Evolutionary conservation across 1,139 yeast genomes (phyloP).

Genomic region (Suhomyces panamericanus): DNA sequence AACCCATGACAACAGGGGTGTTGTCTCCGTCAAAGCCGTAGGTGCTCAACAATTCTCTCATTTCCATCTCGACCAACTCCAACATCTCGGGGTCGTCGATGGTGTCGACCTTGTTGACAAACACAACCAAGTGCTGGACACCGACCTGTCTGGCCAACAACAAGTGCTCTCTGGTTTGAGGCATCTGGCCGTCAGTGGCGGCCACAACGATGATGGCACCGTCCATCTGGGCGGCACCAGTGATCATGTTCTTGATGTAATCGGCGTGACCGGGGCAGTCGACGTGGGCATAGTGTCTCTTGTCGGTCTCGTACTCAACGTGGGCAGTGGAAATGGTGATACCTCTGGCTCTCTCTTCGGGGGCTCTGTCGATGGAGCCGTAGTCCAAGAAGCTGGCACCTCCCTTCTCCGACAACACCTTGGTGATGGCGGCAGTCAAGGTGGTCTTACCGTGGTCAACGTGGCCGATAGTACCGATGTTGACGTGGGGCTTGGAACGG

Average conservation of each 20-base stretch:
- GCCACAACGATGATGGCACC: slow-evolving; percentile 99
- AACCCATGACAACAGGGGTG: slow-evolving; percentile 98
- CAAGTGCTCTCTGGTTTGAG: slow-evolving; percentile 98
- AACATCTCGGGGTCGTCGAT: slow-evolving; percentile 99
- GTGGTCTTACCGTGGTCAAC: slow-evolving; percentile 99
- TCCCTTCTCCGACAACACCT: slow-evolving; percentile 83
- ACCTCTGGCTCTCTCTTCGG: slow-evolving; percentile 99
- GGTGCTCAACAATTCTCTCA: slow-evolving; percentile 89
- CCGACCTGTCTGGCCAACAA: slow-evolving; percentile 99
- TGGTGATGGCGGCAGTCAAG: slow-evolving; percentile 97
- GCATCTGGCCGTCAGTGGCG: slow-evolving; percentile 99
- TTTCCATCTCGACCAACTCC: slow-evolving; percentile 99
- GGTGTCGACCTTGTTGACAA: slow-evolving; percentile 96
- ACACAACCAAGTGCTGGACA: slow-evolving; percentile 95
- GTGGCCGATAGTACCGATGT: slow-evolving; percentile 89
- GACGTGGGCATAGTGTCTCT: slow-evolving; percentile 35
- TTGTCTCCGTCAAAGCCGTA: slow-evolving; percentile 98
- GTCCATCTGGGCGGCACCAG: slow-evolving; percentile 99
- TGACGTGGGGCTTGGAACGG: slow-evolving; percentile 94
- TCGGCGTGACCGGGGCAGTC: slow-evolving; percentile 93
- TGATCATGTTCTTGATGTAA: slow-evolving; percentile 97
- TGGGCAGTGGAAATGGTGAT: slow-evolving; percentile 97
- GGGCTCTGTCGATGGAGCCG: slow-evolving; percentile 93
- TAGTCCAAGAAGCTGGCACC: slow-evolving; percentile 95
- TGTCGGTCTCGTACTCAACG: slow-evolving; percentile 68